Percentiles rank a stretch among this genome's conserved stretches.
These are phyloP conservation scores for Phoma sp. DNA, from an alignment of 2,329 filamentous ascomycete species.

Conservation along the genomic window DNA sequence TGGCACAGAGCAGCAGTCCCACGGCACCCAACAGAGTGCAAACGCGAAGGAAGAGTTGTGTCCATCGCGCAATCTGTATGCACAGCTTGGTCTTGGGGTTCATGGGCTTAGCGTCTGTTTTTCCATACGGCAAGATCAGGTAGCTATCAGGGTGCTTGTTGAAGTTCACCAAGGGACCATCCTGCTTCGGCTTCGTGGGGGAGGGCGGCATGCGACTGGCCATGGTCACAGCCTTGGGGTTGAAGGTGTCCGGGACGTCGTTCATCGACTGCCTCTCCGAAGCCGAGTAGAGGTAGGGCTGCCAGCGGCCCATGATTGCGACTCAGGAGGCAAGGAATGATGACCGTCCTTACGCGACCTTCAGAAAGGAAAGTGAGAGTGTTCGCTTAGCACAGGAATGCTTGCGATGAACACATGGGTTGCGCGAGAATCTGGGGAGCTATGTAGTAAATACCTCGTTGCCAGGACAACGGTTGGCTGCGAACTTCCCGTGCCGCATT, in stretches of 20 bases:
- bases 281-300: constrained; percentile 78
- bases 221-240: constrained; percentile 85
- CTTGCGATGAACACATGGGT: constrained; percentile 42
- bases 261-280: constrained; percentile 57
- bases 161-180: constrained; percentile 81
- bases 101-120: constrained; percentile 70
- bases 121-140: constrained; percentile 68
- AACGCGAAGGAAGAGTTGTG: constrained; percentile 73
- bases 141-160: constrained; percentile 86
- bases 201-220: constrained; percentile 74
- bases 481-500: constrained; percentile 9
- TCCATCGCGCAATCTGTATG: constrained; percentile 72
- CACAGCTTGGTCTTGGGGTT: constrained; percentile 72
- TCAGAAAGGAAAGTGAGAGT: constrained; percentile 35
- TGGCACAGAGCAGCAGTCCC: constrained; percentile 76
- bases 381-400: constrained; percentile 47
- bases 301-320: constrained; percentile 56
- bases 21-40: constrained; percentile 72
- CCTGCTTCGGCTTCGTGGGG: constrained; percentile 66
- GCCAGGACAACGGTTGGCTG: constrained; percentile 14
- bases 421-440: constrained; percentile 33
- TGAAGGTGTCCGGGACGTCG: constrained; percentile 64
- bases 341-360: constrained; percentile 32
- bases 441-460: constrained; percentile 38
- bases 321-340: constrained; percentile 38